phyloP scores from a whole-genome alignment of 257 asterid species.

The Nicotiana knightiana region DNA sequence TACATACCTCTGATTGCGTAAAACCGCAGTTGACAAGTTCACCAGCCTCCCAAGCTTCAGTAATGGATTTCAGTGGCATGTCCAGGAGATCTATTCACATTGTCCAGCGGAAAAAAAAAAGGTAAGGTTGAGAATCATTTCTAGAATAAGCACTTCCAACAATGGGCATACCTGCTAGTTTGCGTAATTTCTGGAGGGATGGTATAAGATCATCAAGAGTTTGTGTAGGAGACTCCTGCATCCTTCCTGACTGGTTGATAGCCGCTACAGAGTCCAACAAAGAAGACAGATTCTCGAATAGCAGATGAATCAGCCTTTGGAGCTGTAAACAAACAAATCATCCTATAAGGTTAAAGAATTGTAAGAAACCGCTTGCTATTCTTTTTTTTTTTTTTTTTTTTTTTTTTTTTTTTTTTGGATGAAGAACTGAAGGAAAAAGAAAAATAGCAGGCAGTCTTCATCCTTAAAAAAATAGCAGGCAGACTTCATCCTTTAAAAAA shows the following conservation, averaged over 20 bases:
- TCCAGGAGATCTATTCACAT: conserved; percentile 70
- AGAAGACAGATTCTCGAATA: conserved; percentile 72
- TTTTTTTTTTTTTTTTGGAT: too few relatives aligned
- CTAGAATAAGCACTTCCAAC: neutral
- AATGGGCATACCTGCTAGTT: conserved; percentile 58
- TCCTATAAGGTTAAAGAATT: neutral
- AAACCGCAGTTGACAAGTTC: conserved; percentile 68
- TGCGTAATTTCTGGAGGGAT: conserved; percentile 64
- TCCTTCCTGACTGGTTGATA: conserved; percentile 27
- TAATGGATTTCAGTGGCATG: conserved; percentile 82
- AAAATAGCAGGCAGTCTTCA: too few relatives aligned
- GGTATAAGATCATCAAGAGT: conserved; percentile 37
- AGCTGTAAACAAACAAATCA: conserved; percentile 44
- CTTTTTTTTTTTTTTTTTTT: too few relatives aligned
- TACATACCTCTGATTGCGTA: conserved; percentile 59
- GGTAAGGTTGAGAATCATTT: neutral
- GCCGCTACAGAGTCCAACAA: conserved; percentile 54
- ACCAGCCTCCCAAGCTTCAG: conserved; percentile 83
- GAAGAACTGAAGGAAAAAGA: too few relatives aligned
- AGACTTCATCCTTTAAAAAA: too few relatives aligned
- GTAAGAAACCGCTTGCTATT: neutral
- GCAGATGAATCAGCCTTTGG: conserved; percentile 67
- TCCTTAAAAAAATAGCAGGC: too few relatives aligned
- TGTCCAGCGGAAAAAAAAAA: neutral
- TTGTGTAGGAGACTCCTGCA: conserved; percentile 36